Conservation (phyloP, 2,329 filamentous ascomycete species). For the Cylindrodendrum hubeiense region DNA sequence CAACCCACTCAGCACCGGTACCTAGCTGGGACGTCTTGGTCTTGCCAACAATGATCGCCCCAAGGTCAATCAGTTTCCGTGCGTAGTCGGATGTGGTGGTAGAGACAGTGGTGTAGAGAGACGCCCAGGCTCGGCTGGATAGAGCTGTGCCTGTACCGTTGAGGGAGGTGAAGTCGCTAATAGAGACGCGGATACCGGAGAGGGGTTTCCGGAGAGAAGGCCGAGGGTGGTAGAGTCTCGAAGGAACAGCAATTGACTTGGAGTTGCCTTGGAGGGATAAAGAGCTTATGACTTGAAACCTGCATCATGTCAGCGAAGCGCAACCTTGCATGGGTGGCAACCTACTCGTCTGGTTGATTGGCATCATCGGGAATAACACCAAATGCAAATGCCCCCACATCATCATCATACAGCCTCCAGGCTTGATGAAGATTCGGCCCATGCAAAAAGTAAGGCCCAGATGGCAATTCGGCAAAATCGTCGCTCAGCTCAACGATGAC, state of each 20-base stretch:
- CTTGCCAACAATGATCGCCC: constrained; percentile 68
- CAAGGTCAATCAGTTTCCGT: constrained; percentile 68
- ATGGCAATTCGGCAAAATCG: constrained; percentile 47
- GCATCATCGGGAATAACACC: constrained; percentile 54
- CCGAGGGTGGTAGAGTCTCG: constrained; percentile 49
- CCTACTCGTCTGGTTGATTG: constrained; percentile 43
- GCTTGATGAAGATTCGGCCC: constrained; percentile 57
- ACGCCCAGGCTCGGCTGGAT: constrained; percentile 70
- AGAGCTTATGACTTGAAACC: constrained; percentile 47
- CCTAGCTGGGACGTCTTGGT: constrained; percentile 64
- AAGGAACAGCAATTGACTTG: constrained; percentile 53
- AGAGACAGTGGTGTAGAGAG: constrained; percentile 60
- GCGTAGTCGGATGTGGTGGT: constrained; percentile 62
- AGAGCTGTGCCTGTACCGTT: constrained; percentile 66
- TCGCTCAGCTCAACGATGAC: constrained; percentile 28
- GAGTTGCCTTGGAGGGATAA: constrained; percentile 42
- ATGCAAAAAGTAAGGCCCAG: constrained; percentile 56
- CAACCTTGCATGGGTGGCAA: neutral
- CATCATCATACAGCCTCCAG: constrained; percentile 56
- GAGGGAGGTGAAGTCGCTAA: constrained; percentile 51
- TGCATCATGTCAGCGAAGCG: constrained; percentile 32
- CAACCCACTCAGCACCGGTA: constrained; percentile 56
- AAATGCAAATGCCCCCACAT: constrained; percentile 50
- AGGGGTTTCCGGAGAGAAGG: constrained; percentile 49
- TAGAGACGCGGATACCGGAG: constrained; percentile 51